Evolutionary conservation across 805 yeast genomes (phyloP).

Genomic region (Scheffersomyces stipitis): DNA sequence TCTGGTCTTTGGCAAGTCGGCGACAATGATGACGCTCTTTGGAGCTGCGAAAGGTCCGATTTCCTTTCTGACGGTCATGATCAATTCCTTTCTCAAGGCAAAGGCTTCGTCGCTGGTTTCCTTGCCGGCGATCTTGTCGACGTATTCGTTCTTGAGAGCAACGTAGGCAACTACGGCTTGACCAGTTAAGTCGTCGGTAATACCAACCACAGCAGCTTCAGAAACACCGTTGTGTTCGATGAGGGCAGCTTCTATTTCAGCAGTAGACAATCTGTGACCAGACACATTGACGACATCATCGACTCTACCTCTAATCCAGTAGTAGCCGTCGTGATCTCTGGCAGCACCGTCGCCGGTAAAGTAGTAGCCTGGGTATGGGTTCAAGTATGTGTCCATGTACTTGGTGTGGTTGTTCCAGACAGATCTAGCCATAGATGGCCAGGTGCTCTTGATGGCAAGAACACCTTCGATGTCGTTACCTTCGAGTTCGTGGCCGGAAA

Average conservation of each 20-base stretch:
- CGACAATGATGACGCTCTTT: constrained; percentile 66
- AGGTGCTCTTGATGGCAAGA: constrained; percentile 63
- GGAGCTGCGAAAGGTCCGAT: constrained; percentile 90
- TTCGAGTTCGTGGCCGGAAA: constrained; percentile 63
- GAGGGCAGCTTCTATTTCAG: constrained; percentile 83
- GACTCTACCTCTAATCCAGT: constrained; percentile 84
- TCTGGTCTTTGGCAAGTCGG: constrained; percentile 82
- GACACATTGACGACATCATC: constrained; percentile 88
- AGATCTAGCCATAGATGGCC: constrained; percentile 88
- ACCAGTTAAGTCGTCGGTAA: constrained; percentile 80
- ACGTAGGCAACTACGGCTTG: constrained; percentile 85
- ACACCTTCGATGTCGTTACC: constrained; percentile 82
- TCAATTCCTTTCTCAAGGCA: constrained; percentile 60
- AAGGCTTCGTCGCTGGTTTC: constrained; percentile 45
- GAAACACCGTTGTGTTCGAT: constrained; percentile 69
- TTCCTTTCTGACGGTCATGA: constrained; percentile 71
- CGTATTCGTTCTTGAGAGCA: constrained; percentile 57
- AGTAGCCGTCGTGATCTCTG: constrained; percentile 78
- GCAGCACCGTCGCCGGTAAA: constrained; percentile 93
- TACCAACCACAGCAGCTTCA: constrained; percentile 84
- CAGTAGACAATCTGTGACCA: constrained; percentile 85
- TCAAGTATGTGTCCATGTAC: constrained; percentile 77
- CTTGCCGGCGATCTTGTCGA: constrained; percentile 23
- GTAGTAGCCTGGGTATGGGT: constrained; percentile 78
- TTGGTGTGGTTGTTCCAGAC: constrained; percentile 76